A percentile compares a stretch with the other conserved stretches of the same genome.
Conservation (phyloP, 2,329 filamentous ascomycete genomes). For the Polytolypa hystricis region DNA sequence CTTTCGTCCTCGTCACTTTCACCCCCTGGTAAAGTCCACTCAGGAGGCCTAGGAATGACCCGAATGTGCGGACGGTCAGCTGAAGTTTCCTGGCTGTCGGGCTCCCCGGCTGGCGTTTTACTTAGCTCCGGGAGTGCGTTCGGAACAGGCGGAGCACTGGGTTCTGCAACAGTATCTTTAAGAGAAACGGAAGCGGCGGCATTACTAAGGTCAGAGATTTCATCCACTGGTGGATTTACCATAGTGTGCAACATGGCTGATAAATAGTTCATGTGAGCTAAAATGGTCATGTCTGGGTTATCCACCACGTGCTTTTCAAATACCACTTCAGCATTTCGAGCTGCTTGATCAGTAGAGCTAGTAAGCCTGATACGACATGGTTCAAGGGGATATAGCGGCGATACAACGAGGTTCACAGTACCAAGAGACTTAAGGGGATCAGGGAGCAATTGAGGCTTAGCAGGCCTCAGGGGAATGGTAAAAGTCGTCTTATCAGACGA, state of each 20-base stretch:
- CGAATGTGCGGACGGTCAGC: slow-evolving; percentile 55
- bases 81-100: slow-evolving; percentile 8
- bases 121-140: slow-evolving; percentile 6
- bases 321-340: slow-evolving; percentile 51
- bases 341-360: slow-evolving; percentile 49
- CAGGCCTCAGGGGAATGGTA: slow-evolving; percentile 58
- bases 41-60: slow-evolving; percentile 63
- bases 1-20: slow-evolving; percentile 24
- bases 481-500: slow-evolving; percentile 60
- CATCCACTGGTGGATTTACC: slow-evolving; percentile 42
- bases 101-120: slow-evolving; percentile 8
- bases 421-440: slow-evolving; percentile 49
- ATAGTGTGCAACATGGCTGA: slow-evolving; percentile 59
- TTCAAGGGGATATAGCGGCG: slow-evolving; percentile 60
- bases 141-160: not conserved
- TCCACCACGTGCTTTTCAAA: slow-evolving; percentile 51
- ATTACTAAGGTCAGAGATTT: slow-evolving; percentile 11
- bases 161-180: not conserved
- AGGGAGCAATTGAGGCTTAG: slow-evolving; percentile 50
- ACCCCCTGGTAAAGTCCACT: slow-evolving; percentile 47
- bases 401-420: slow-evolving; percentile 57
- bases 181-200: too few relatives aligned
- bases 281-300: slow-evolving; percentile 52
- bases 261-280: slow-evolving; percentile 65
- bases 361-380: slow-evolving; percentile 55